These are phyloP conservation scores for Xylariomycetidae sp. DNA, from an alignment of 2,329 filamentous ascomycete genomes.

Conservation along the genomic window DNA sequence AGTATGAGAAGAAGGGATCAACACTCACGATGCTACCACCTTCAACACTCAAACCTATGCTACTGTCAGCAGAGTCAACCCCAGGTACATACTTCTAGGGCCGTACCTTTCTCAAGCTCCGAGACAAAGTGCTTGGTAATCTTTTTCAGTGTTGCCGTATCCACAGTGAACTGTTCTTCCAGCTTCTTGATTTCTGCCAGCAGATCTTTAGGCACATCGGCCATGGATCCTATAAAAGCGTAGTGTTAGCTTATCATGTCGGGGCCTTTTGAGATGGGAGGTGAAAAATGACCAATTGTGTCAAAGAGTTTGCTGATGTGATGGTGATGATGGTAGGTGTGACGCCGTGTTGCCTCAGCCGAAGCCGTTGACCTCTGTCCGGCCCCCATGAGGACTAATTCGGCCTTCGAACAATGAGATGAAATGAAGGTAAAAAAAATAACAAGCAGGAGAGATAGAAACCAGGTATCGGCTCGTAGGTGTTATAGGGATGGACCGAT, in stretches of 20 bases:
- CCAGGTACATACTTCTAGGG: not conserved
- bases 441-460: slow-evolving; percentile 1
- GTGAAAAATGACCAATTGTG: too few species aligned
- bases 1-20: not conserved
- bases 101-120: slow-evolving; percentile 77
- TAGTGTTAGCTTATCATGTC: too few species aligned
- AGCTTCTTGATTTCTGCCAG: slow-evolving; percentile 74
- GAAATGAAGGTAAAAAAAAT: slow-evolving; percentile 2
- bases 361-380: slow-evolving; percentile 6
- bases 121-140: slow-evolving; percentile 86
- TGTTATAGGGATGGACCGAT: too few species aligned
- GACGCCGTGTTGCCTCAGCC: slow-evolving; percentile 8
- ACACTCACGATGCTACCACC: slow-evolving; percentile 84
- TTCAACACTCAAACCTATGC: slow-evolving; percentile 72
- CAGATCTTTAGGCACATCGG: slow-evolving; percentile 83
- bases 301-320: too few species aligned
- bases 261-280: too few species aligned
- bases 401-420: too few species aligned
- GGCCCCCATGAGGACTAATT: slow-evolving; percentile 8
- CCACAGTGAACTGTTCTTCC: slow-evolving; percentile 79
- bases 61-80: slow-evolving; percentile 10
- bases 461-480: too few species aligned
- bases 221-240: slow-evolving; percentile 69
- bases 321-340: slow-evolving; percentile 17
- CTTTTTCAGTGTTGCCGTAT: slow-evolving; percentile 74